These are phyloP conservation scores for Exophiala oligosperma DNA, from an alignment of 2,329 filamentous ascomycete species.

Conservation along the genomic window DNA sequence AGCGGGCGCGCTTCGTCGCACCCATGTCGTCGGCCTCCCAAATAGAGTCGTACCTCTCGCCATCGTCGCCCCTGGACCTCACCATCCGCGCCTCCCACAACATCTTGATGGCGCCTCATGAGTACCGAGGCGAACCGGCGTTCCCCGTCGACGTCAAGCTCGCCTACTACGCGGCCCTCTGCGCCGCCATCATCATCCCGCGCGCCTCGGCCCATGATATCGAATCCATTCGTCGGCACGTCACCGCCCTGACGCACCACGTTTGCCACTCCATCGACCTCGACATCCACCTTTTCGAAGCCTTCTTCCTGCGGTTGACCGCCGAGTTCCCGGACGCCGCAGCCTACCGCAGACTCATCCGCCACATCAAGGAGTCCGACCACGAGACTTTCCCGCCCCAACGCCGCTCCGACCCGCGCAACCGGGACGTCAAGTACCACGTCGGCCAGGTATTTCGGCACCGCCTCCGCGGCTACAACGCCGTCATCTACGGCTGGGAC, in stretches of 20 bases:
- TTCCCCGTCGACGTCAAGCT: conserved; percentile 55
- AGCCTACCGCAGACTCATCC: conserved; percentile 46
- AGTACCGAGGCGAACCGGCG: conserved; percentile 42
- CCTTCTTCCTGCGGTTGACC: conserved; percentile 66
- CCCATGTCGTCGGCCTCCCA: conserved; percentile 32
- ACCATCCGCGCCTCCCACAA: conserved; percentile 77
- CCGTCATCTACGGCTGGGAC: conserved; percentile 88
- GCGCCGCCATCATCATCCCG: conserved; percentile 64
- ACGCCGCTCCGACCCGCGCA: conserved; percentile 30
- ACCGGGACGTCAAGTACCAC: conserved; percentile 57
- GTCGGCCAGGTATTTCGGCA: conserved; percentile 86
- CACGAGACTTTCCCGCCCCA: conserved; percentile 37
- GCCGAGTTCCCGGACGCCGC: conserved; percentile 53
- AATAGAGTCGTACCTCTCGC: conserved; percentile 57
- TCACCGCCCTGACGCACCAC: conserved; percentile 65
- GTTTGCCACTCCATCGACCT: conserved; percentile 67
- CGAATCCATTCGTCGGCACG: conserved; percentile 52
- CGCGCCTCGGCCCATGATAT: conserved; percentile 19
- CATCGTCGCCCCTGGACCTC: conserved; percentile 66
- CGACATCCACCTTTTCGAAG: conserved; percentile 70
- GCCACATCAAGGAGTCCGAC: conserved; percentile 58
- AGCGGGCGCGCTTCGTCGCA: conserved; percentile 56
- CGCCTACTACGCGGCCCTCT: conserved; percentile 71
- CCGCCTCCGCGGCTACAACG: conserved; percentile 74
- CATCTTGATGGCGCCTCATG: conserved; percentile 70